Evolutionary conservation across 768 basidiomycete genomes (phyloP).

Genomic region (Suillus ampliporus): DNA sequence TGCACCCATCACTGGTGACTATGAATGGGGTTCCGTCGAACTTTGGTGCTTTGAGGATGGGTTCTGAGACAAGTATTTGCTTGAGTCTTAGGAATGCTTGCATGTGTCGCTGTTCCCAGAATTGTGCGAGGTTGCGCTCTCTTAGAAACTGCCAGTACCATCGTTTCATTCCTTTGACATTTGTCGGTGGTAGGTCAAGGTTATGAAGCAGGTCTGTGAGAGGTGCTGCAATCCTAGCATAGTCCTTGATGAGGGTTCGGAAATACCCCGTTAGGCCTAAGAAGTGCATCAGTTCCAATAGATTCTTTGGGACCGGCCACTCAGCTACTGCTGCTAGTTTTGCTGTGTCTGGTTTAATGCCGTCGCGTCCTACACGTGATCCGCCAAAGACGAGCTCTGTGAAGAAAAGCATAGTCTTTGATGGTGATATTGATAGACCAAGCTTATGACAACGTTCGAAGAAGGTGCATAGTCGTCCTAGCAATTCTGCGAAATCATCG

Average conservation of each 20-base stretch:
- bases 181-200: background rate
- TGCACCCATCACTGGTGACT: conserved; percentile 40
- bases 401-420: background rate
- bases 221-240: conserved; percentile 37
- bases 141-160: background rate
- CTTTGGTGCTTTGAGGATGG: conserved; percentile 34
- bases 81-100: conserved; percentile 38
- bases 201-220: conserved; percentile 32
- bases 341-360: conserved; percentile 40
- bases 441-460: too few relatives aligned
- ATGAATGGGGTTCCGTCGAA: conserved; percentile 43
- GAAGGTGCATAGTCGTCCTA: too few relatives aligned
- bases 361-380: conserved; percentile 34
- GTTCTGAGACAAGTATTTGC: conserved; percentile 32
- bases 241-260: conserved; percentile 39
- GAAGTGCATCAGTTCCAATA: conserved; percentile 39
- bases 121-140: background rate
- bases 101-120: conserved; percentile 14
- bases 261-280: conserved; percentile 44
- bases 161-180: background rate
- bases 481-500: too few relatives aligned
- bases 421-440: background rate
- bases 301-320: conserved; percentile 36
- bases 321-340: conserved; percentile 46
- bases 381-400: conserved; percentile 42